Percentiles rank a stretch among this genome's conserved stretches.
Evolutionary conservation across 1,284 basidiomycete genomes (phyloP).

Genomic region (Naganishia sp.): DNA sequence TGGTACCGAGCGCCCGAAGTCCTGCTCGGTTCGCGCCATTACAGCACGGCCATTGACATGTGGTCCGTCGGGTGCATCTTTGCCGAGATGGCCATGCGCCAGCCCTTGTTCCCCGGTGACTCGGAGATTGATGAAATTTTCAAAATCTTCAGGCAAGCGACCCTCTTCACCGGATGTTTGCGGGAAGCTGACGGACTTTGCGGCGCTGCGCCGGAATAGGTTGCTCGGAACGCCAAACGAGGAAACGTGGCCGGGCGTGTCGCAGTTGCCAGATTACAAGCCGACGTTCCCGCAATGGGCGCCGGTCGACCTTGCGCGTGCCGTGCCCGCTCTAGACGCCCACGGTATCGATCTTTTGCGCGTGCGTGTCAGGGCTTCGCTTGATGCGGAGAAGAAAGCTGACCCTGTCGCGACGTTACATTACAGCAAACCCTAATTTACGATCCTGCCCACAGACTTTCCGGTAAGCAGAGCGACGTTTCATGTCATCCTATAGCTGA

Average conservation of each 20-base stretch:
- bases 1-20: constrained; percentile 99
- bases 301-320: constrained; percentile 62
- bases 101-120: constrained; percentile 94
- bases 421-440: constrained; percentile 77
- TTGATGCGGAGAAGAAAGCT: neutral
- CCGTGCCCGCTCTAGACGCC: constrained; percentile 70
- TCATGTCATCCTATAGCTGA: neutral
- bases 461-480: constrained; percentile 60
- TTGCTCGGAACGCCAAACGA: constrained; percentile 94
- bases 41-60: constrained; percentile 97
- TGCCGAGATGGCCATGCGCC: constrained; percentile 79
- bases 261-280: constrained; percentile 91
- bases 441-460: constrained; percentile 91
- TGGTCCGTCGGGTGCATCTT: constrained; percentile 99
- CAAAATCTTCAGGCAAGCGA: constrained; percentile 86
- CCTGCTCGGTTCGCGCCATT: constrained; percentile 92
- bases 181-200: neutral
- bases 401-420: constrained; percentile 7
- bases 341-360: constrained; percentile 75
- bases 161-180: neutral
- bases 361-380: constrained; percentile 54
- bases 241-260: constrained; percentile 87
- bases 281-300: constrained; percentile 93
- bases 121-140: constrained; percentile 99
- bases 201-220: constrained; percentile 54